Conservation (phyloP, 1,139 yeast species). For the Wickerhamomyces sp. region DNA sequence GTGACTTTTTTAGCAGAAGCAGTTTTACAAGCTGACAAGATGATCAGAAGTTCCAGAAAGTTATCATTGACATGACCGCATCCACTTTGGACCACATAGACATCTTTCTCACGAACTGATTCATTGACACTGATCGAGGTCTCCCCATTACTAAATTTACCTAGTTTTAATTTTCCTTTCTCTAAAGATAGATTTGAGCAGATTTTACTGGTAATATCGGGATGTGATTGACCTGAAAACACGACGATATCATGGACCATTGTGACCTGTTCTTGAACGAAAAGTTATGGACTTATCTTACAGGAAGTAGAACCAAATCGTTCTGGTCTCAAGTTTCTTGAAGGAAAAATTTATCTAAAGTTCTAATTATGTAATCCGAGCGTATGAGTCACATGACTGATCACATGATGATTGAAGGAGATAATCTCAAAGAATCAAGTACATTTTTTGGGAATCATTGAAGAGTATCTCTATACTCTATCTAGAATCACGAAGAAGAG, state of each 20-base stretch:
- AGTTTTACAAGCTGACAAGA: constrained; percentile 91
- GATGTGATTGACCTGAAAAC: constrained; percentile 69
- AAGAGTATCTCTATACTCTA: too few species aligned
- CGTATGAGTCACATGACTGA: too few species aligned
- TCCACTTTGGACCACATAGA: constrained; percentile 63
- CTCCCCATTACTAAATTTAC: constrained; percentile 79
- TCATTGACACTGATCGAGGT: constrained; percentile 80
- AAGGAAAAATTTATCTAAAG: too few species aligned
- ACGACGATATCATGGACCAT: constrained; percentile 60
- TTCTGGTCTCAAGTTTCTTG: too few species aligned
- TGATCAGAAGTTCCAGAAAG: constrained; percentile 80
- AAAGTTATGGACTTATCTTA: too few species aligned
- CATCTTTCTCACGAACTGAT: constrained; percentile 91
- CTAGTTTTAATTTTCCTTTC: constrained; percentile 51
- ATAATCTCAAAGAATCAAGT: too few species aligned
- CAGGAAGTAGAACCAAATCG: too few species aligned
- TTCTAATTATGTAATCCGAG: too few species aligned
- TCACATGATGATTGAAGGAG: too few species aligned
- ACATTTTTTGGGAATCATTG: too few species aligned
- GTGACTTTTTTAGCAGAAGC: constrained; percentile 93
- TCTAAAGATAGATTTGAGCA: constrained; percentile 65
- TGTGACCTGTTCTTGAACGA: background rate
- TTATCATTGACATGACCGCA: constrained; percentile 91
- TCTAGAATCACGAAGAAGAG: too few species aligned
- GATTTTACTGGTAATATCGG: constrained; percentile 52